phyloP scores from a whole-genome alignment of 2,329 filamentous ascomycete genomes.

The Trichoderma sp. region DNA sequence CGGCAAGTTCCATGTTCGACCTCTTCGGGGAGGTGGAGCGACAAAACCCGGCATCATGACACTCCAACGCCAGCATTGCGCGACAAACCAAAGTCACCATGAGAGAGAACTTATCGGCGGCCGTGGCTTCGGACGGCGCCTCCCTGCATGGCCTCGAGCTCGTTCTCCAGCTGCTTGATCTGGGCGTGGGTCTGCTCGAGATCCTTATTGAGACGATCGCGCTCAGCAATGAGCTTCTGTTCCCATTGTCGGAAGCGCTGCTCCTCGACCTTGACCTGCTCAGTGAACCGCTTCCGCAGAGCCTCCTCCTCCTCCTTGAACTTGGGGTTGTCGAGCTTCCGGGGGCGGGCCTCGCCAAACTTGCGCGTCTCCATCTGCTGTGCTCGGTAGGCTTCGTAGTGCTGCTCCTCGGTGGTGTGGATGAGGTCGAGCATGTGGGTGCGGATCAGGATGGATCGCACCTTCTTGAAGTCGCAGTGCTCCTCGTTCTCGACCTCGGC shows the following conservation, averaged over 20 bases:
- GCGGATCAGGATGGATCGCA: slow-evolving; percentile 96
- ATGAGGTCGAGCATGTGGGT: slow-evolving; percentile 99
- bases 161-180: slow-evolving; percentile 88
- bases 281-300: slow-evolving; percentile 97
- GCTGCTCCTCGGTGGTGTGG: slow-evolving; percentile 97
- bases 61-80: slow-evolving; percentile 38
- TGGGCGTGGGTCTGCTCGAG: slow-evolving; percentile 94
- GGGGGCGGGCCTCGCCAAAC: slow-evolving; percentile 93
- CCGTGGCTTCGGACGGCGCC: slow-evolving; percentile 88
- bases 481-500: slow-evolving; percentile 99
- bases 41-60: slow-evolving; percentile 31
- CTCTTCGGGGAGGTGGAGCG: slow-evolving; percentile 37
- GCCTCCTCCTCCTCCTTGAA: slow-evolving; percentile 99
- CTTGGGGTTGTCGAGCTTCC: slow-evolving; percentile 99
- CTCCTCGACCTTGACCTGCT: slow-evolving; percentile 99
- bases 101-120: slow-evolving; percentile 67
- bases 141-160: slow-evolving; percentile 92
- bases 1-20: slow-evolving; percentile 40
- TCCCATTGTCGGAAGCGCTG: slow-evolving; percentile 99
- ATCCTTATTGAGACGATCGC: slow-evolving; percentile 99
- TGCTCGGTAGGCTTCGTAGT: slow-evolving; percentile 98
- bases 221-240: slow-evolving; percentile 98
- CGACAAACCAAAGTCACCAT: slow-evolving; percentile 26
- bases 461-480: slow-evolving; percentile 99
- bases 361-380: slow-evolving; percentile 99